Base-by-base conservation (phyloP, 768 basidiomycete genomes). In the Rhizopogon roseolus region DNA sequence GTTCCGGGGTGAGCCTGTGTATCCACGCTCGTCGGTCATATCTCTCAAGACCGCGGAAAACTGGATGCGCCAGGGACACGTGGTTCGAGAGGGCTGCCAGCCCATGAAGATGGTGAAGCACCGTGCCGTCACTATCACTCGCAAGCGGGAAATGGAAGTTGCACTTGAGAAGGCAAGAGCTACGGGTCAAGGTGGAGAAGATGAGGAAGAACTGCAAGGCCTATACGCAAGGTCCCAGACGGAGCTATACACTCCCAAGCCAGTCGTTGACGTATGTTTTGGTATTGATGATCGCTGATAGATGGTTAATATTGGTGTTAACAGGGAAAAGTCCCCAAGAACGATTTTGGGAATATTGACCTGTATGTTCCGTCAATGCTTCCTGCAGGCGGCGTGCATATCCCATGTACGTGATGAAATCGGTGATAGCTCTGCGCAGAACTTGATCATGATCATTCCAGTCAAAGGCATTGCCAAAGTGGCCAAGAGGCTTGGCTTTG, bases 311-410 rank as follows among this genome's bases (percentile, higher is more conserved):
- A 39, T 49, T 16, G 2, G 36, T 52, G 39, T 54, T 57, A 39
- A 27, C 63, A 98, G 95, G 96, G 96, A 32, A 84, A 82, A 66
- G 81, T 99, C 29, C 94, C 94, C 6, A 95, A 91, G 73, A 99
- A 99, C 63, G 83, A 86, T 58, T 99, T 96, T 66, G 96, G 96
- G 16, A 99, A 98, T 67, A 90, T 99, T 58, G 96, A 99, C 71
- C 72, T 99, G 25, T 99, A 96, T 67, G 91, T 90, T 25, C 87
- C 91, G 28, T 86, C 91, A 4, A 99, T 99, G 97, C 77, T 98
- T 29, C 97, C 97, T 2, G 71, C 67, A 50, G 97, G 97, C 17
- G 91, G 82, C 5, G 86, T 76, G 2, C 93, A 98, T 71, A 73
- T 99, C 17, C 91, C 94, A n/a, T 91, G 95, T 95, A 64, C 72